Base-by-base conservation (phyloP, 2,329 filamentous ascomycete genomes). In the Cladorrhinum sp. region DNA sequence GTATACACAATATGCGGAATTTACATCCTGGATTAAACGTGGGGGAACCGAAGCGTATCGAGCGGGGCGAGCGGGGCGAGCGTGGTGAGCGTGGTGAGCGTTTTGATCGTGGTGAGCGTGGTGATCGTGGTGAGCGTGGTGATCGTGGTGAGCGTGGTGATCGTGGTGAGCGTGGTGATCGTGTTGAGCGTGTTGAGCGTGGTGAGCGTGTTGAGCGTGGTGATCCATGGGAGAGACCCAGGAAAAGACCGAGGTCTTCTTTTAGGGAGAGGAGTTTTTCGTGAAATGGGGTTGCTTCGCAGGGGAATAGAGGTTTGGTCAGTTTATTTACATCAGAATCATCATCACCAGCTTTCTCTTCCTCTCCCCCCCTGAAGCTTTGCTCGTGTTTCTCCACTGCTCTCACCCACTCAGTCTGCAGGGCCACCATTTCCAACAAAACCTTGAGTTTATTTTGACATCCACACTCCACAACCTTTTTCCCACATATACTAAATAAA, bases 1-100 rank as follows among this genome's bases (percentile, higher is more conserved):
- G 62, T 1, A 60, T 66, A 8, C 60, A 67, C 36, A 69, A 69
- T 27, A 65, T 69, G 61, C 51, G 60, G 50, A 69, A 69, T 41
- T 49, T 69, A 54, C 63, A 66, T 36, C 62, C 62, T 2, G 38
- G 57, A 12, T 38, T 64, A 59, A 50, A 27, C 23, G 2, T 13
- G 20, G 13, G 25, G n/a, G 8, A 50, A 20, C 41, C 16, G n/a
- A 45, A 22, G n/a, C 41, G n/a, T 5, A 7, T 12, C 20, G 41
- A 45, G 20, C 41, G n/a, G 3, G 50, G 50, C 18, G 25, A 41
- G n/a, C n/a, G n/a, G n/a, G n/a, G n/a, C n/a, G n/a, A n/a, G n/a
- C n/a, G n/a, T 5, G n/a, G 3, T 45, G 41, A 45, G 20, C 41
- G n/a, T 12, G 50, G 50, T 24, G 25, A 41, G n/a, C 8, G n/a